A percentile compares a stretch with the other conserved stretches of the same genome.
phyloP scores from a whole-genome alignment of 768 basidiomycete genomes.

The Suillus bovinus region DNA sequence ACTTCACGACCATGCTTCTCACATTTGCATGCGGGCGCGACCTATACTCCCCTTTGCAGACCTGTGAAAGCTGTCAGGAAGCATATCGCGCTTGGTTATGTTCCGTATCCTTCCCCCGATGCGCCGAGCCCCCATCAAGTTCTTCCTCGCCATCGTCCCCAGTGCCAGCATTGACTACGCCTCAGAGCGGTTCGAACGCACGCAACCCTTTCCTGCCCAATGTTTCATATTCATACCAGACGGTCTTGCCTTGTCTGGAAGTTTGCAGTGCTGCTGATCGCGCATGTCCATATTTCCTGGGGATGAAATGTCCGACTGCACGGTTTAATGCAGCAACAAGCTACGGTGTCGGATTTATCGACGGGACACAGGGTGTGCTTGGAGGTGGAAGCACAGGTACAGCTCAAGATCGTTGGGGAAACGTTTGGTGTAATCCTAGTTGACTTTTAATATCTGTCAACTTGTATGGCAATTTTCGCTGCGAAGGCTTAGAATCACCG shows the following conservation, averaged over 20 bases:
- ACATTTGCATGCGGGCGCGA: slow-evolving; percentile 82
- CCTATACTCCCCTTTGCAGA: slow-evolving; percentile 73
- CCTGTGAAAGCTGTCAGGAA: slow-evolving; percentile 72
- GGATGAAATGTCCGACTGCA: slow-evolving; percentile 65
- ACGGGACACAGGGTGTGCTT: slow-evolving; percentile 47
- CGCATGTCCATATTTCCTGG: slow-evolving; percentile 73
- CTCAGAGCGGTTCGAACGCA: slow-evolving; percentile 38
- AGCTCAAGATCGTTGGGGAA: slow-evolving; percentile 69
- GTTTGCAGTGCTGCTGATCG: slow-evolving; percentile 72
- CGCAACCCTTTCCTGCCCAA: slow-evolving; percentile 53
- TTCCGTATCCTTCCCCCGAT: slow-evolving; percentile 70
- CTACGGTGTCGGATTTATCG: slow-evolving; percentile 78
- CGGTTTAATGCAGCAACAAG: slow-evolving; percentile 63
- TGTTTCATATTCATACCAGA: slow-evolving; percentile 47
- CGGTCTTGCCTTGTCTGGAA: slow-evolving; percentile 78
- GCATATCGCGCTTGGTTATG: slow-evolving; percentile 83
- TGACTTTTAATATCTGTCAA: slow-evolving; percentile 10
- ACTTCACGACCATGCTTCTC: slow-evolving; percentile 72
- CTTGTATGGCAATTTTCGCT: neutral
- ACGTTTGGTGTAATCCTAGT: slow-evolving; percentile 70
- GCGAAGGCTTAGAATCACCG: neutral
- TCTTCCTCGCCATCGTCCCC: slow-evolving; percentile 34
- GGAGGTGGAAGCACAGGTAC: slow-evolving; percentile 52
- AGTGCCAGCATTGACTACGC: slow-evolving; percentile 50
- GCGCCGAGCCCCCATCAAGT: slow-evolving; percentile 52